phyloP scores from a whole-genome alignment of 106 monocot genomes.

The Ottelia alismoides region DNA sequence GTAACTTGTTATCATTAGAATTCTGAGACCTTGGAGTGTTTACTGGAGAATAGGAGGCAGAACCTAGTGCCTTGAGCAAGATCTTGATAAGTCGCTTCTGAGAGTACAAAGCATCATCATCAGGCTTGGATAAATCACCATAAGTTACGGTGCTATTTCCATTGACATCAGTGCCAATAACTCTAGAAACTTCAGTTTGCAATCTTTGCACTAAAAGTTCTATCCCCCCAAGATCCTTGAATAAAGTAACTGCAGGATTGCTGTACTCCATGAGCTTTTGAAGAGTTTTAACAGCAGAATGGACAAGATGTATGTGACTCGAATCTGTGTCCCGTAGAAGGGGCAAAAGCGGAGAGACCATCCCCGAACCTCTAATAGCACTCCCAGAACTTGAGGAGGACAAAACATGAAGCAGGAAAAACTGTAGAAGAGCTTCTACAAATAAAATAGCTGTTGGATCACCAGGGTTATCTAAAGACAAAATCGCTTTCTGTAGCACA shows the following conservation, averaged over 20 bases:
- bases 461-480: slow-evolving; percentile 56
- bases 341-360: slow-evolving; percentile 81
- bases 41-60: slow-evolving; percentile 87
- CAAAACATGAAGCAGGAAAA: slow-evolving; percentile 85
- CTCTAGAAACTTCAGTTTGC: slow-evolving; percentile 67
- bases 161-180: slow-evolving; percentile 37
- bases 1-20: slow-evolving; percentile 45
- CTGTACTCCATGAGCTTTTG: slow-evolving; percentile 97
- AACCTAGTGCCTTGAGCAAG: slow-evolving; percentile 83
- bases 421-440: slow-evolving; percentile 93
- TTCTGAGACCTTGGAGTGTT: slow-evolving; percentile 70
- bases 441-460: slow-evolving; percentile 80
- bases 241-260: slow-evolving; percentile 72
- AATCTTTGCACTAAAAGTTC: slow-evolving; percentile 75
- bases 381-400: slow-evolving; percentile 94
- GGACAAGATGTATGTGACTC: slow-evolving; percentile 75
- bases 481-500: slow-evolving; percentile 87
- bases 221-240: slow-evolving; percentile 91
- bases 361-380: slow-evolving; percentile 66
- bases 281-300: slow-evolving; percentile 74
- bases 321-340: slow-evolving; percentile 65
- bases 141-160: slow-evolving; percentile 34
- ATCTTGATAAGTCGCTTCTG: slow-evolving; percentile 87
- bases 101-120: slow-evolving; percentile 51
- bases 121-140: slow-evolving; percentile 39